A percentile compares a stretch with the other conserved stretches of the same genome.
Conservation (phyloP, 2,329 filamentous ascomycete species). For the Emmonsia crescens region DNA sequence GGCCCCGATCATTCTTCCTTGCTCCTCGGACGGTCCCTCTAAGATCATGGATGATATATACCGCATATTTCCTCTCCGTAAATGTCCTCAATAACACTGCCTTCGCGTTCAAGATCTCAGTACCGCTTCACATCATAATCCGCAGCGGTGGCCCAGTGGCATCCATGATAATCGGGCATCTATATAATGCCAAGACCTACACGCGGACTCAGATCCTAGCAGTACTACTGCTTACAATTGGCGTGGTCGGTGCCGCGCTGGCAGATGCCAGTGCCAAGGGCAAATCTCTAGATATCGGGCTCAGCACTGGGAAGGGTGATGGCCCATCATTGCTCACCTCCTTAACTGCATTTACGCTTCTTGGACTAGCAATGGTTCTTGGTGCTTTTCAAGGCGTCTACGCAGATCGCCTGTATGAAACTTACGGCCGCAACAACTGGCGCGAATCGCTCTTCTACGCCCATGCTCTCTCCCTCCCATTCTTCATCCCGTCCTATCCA, state of each 20-base stretch:
- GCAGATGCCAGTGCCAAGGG: slow-evolving; percentile 79
- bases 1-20: slow-evolving; percentile 59
- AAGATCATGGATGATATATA: slow-evolving; percentile 76
- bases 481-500: slow-evolving; percentile 31
- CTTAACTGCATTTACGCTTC: slow-evolving; percentile 60
- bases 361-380: slow-evolving; percentile 79
- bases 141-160: slow-evolving; percentile 92
- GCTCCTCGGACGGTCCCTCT: slow-evolving; percentile 71
- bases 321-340: slow-evolving; percentile 33
- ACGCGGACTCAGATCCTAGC: slow-evolving; percentile 68
- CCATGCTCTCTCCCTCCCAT: slow-evolving; percentile 40
- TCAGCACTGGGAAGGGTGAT: slow-evolving; percentile 24
- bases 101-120: slow-evolving; percentile 92
- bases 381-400: slow-evolving; percentile 93
- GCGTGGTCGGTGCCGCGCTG: slow-evolving; percentile 79
- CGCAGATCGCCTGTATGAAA: slow-evolving; percentile 78
- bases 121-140: slow-evolving; percentile 93
- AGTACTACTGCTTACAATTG: slow-evolving; percentile 71
- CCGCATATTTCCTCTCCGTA: slow-evolving; percentile 80
- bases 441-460: slow-evolving; percentile 95
- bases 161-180: slow-evolving; percentile 80
- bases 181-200: slow-evolving; percentile 71
- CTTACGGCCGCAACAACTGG: slow-evolving; percentile 75
- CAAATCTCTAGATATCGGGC: slow-evolving; percentile 21
- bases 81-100: slow-evolving; percentile 97